Evolutionary conservation across 2,329 filamentous ascomycete species (phyloP).

Genomic region (Aspergillus transmontanensis): DNA sequence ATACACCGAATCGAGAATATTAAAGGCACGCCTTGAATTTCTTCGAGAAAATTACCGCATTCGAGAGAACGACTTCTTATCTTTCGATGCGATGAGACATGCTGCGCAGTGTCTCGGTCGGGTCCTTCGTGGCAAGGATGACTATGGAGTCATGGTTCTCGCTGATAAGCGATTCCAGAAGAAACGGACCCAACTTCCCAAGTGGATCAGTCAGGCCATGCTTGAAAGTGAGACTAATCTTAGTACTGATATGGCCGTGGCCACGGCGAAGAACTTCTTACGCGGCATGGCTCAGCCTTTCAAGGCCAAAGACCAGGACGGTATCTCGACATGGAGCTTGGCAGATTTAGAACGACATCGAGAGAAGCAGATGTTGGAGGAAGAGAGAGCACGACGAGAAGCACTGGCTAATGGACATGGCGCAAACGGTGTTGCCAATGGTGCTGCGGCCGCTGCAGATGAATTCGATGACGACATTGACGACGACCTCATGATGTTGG

Average conservation of each 20-base stretch:
- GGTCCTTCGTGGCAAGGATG: slow-evolving; percentile 92
- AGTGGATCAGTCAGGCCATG: slow-evolving; percentile 93
- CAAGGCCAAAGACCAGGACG: slow-evolving; percentile 78
- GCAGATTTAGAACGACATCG: slow-evolving; percentile 73
- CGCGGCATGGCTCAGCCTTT: slow-evolving; percentile 92
- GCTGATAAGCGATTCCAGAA: slow-evolving; percentile 92
- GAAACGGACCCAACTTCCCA: slow-evolving; percentile 86
- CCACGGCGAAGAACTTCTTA: slow-evolving; percentile 84
- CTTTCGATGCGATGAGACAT: slow-evolving; percentile 99
- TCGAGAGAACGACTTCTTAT: slow-evolving; percentile 94
- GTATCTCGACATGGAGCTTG: slow-evolving; percentile 88
- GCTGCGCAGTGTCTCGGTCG: slow-evolving; percentile 94
- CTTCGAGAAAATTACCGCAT: slow-evolving; percentile 97
- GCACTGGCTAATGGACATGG: slow-evolving; percentile 31
- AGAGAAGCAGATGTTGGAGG: slow-evolving; percentile 69
- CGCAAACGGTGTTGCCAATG: slow-evolving; percentile 27
- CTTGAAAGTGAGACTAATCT: slow-evolving; percentile 84
- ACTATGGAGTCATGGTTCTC: slow-evolving; percentile 99
- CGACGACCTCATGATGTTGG: slow-evolving; percentile 46
- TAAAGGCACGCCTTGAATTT: slow-evolving; percentile 94
- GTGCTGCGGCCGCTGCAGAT: slow-evolving; percentile 29
- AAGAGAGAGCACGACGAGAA: slow-evolving; percentile 67
- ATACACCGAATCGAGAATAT: slow-evolving; percentile 95
- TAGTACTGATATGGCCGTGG: slow-evolving; percentile 93
- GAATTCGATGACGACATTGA: slow-evolving; percentile 48